Evolutionary conservation across 176 grass and related monocot species (phyloP), one percentile per base, ranked within the genome.

Genomic region (Stipa capillata): DNA sequence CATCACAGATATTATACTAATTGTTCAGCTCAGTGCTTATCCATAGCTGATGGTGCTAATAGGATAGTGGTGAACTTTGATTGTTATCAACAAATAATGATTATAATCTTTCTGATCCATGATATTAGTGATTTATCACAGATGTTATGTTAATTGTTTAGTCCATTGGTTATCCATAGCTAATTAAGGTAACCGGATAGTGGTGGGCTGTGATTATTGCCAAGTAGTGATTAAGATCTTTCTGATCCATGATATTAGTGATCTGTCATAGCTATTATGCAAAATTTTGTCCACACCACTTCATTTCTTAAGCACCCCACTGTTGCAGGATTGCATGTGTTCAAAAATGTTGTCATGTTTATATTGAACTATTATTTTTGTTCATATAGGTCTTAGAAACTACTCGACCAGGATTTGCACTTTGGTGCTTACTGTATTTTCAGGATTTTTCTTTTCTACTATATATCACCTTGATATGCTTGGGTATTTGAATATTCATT

Each of bases 401-500:
- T 74, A 63, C 23, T 72, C 41, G 23, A 7, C 27, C 61, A 72
- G 9, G 18, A 27, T 31, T 20, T 63, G 45, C 23, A 77, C 18
- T 21, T 14, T 71, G 72, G 9, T 40, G 40, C 17, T 57, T 33
- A 35, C 14, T 56, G 35, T 74, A 48, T 88, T 75, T 54, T 49
- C 40, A 79, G 11, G 11, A 79, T 18, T 4, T 63, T 69, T 21
- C 72, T 62, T 83, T 58, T 39, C 8, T 67, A 23, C 7, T 5
- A 9, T 45, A 37, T 35, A 63, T 0, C 23, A 32, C 50, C 23
- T 50, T 44, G 42, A 29, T 60, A 44, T 83, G n/a, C n/a, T 80
- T 73, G 47, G 81, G 68, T 31, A 39, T 45, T 56, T 65, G n/a
- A 81, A 67, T 79, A 15, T 27, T 64, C 9, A 53, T 18, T 57